Conservation (phyloP, 2,329 filamentous ascomycete genomes). For the Diaporthe caulivora region DNA sequence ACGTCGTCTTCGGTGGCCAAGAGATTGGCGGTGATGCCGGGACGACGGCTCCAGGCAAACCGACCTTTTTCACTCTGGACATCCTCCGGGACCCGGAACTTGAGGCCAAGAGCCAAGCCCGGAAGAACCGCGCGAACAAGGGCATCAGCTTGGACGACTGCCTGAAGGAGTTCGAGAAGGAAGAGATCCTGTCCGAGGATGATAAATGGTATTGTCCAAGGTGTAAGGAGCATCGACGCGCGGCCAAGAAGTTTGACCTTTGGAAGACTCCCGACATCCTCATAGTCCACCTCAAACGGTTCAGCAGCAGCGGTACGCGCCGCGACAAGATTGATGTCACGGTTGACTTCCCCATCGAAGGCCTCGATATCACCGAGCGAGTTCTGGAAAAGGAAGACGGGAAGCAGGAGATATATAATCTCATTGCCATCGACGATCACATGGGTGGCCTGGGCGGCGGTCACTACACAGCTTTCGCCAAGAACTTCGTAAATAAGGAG, state of each 20-base stretch:
- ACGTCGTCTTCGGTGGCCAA: conserved; percentile 74
- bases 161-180: conserved; percentile 92
- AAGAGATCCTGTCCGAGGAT: conserved; percentile 92
- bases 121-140: conserved; percentile 75
- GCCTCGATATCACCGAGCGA: conserved; percentile 83
- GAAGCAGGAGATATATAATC: conserved; percentile 88
- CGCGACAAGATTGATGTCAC: conserved; percentile 92
- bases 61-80: conserved; percentile 66
- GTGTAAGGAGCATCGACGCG: conserved; percentile 92
- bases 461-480: conserved; percentile 95
- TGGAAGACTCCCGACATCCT: conserved; percentile 98
- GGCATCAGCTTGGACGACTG: conserved; percentile 92
- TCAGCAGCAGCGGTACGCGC: conserved; percentile 85
- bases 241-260: conserved; percentile 95
- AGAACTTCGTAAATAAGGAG: conserved; percentile 87
- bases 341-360: conserved; percentile 92
- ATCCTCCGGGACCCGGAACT: conserved; percentile 74
- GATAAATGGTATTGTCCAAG: conserved; percentile 98
- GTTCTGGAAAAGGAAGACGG: conserved; percentile 85
- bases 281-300: conserved; percentile 94
- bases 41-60: conserved; percentile 68
- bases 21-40: conserved; percentile 50
- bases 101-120: conserved; percentile 70
- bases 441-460: conserved; percentile 93
- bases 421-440: conserved; percentile 97